A percentile compares a stretch with the other conserved stretches of the same genome.
These are phyloP conservation scores for Pseudocercospora eumusae DNA, from an alignment of 2,329 filamentous ascomycete species.

Conservation along the genomic window DNA sequence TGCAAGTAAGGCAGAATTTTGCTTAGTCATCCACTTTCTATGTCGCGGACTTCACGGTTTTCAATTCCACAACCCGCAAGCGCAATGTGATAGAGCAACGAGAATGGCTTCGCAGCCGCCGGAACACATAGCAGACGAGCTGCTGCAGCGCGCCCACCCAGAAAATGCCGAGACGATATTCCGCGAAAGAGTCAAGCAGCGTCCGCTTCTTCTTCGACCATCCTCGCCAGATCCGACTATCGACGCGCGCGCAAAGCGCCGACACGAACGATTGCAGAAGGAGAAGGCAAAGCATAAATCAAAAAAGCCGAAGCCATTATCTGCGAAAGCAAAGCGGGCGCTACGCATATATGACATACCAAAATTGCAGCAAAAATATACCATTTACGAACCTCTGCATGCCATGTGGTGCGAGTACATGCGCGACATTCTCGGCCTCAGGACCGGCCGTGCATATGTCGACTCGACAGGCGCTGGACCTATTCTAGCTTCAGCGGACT, in stretches of 20 bases:
- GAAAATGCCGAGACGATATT: constrained; percentile 71
- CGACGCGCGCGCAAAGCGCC: constrained; percentile 56
- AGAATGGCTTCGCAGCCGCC: constrained; percentile 34
- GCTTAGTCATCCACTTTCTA: not conserved
- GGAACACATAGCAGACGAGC: constrained; percentile 49
- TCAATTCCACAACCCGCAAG: too few relatives aligned
- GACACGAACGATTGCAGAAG: constrained; percentile 41
- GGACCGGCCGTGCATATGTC: constrained; percentile 48
- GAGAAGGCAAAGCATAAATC: constrained; percentile 36
- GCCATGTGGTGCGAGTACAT: constrained; percentile 82
- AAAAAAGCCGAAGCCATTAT: constrained; percentile 67
- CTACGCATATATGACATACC: constrained; percentile 75
- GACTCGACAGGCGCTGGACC: constrained; percentile 63
- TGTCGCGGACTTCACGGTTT: not conserved
- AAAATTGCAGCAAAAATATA: constrained; percentile 67
- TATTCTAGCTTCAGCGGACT: constrained; percentile 82
- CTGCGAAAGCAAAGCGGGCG: constrained; percentile 73
- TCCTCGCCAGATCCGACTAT: constrained; percentile 63
- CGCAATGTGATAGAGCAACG: constrained; percentile 15
- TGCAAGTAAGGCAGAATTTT: not conserved
- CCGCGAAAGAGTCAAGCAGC: constrained; percentile 78
- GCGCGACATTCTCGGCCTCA: constrained; percentile 70
- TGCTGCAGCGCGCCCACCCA: constrained; percentile 78
- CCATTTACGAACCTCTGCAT: constrained; percentile 75
- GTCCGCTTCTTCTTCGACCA: constrained; percentile 75